A percentile compares a stretch with the other conserved stretches of the same genome.
Conservation (phyloP, 306 rosid species). For the Phaseolus lunatus region DNA sequence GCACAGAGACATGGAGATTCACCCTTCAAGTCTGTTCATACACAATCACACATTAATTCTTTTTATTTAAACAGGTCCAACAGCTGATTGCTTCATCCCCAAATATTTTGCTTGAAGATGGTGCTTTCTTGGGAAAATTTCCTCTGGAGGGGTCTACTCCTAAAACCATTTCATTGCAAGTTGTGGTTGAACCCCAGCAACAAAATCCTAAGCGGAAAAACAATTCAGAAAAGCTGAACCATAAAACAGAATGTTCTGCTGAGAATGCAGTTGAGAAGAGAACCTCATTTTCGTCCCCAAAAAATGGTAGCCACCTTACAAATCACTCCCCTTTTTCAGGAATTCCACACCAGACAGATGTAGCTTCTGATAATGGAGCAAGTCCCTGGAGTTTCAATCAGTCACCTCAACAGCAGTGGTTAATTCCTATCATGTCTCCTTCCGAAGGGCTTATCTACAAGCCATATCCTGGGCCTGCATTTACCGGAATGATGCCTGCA, state of each 20-base stretch:
- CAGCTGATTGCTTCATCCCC: conserved; percentile 77
- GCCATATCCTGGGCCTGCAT: conserved; percentile 70
- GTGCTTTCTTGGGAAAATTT: conserved; percentile 58
- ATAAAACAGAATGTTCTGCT: conserved; percentile 69
- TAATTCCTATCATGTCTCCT: conserved; percentile 82
- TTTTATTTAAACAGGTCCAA: conserved; percentile 59
- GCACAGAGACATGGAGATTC: not conserved
- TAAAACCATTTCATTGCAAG: conserved; percentile 37
- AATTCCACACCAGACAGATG: conserved; percentile 46
- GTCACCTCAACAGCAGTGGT: conserved; percentile 72
- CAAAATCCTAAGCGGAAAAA: conserved; percentile 44
- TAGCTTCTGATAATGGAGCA: conserved; percentile 49
- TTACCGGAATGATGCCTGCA: conserved; percentile 54
- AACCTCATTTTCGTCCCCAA: conserved; percentile 54
- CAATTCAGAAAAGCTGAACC: conserved; percentile 54
- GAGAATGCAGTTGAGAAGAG: conserved; percentile 61
- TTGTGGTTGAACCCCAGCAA: conserved; percentile 41
- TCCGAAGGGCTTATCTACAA: conserved; percentile 85
- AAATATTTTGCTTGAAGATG: conserved; percentile 67
- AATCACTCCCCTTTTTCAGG: conserved; percentile 50
- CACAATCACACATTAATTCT: not conserved
- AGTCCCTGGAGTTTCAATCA: conserved; percentile 66
- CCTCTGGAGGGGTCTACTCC: conserved; percentile 52
- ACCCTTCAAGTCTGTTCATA: conserved; percentile 29
- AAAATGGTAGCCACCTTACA: conserved; percentile 55